Evolutionary conservation across 2,329 filamentous ascomycete species (phyloP), one percentile per base, ranked within the genome.

Genomic region (Teratosphaeriaceae sp.): DNA sequence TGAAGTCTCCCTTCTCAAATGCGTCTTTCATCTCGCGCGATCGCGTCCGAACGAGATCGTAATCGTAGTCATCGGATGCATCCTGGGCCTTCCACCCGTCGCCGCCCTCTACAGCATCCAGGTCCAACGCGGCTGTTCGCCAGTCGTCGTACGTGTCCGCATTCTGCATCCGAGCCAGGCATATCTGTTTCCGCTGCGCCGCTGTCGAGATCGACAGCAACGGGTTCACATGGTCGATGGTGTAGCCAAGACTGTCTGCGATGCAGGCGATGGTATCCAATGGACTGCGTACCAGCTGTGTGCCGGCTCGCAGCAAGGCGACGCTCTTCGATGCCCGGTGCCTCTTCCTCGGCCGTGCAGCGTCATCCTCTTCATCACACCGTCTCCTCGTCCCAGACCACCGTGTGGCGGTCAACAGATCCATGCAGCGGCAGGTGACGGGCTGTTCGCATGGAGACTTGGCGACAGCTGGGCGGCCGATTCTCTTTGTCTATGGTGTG

Each of bases 61-160:
- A 75, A 55, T 90, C 79, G 62, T 89, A 92, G 53, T 88, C 82
- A 36, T 75, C 69, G n/a, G 74, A 79, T 39, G 77, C 72, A 7
- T 76, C 66, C 39, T 85, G 78, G 23, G 72, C 63, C 61, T 95
- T 95, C 89, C 89, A 95, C 21, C 71, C 67, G 52, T 90, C 81
- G 58, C 90, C 88, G 35, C 82, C 82, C 61, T 95, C 87, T 12
- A 95, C 69, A 8, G 73, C 63, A 59, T 96, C 89, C 33, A 96
- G 76, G 58, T 89, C 82, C 33, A 73, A 73, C 2, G 89, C 89
- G 8, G 85, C 84, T 13, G 70, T 69, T 52, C 82, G 76, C 88
- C 89, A 96, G 59, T 88, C 79, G 12, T 52, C 49, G 26, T 36
- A 42, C 12, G 30, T 35, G n/a, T 36, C 16, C 2, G 40, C 40